Base-by-base conservation (phyloP, 176 grass and related monocot genomes). In the Juncus effusus region DNA sequence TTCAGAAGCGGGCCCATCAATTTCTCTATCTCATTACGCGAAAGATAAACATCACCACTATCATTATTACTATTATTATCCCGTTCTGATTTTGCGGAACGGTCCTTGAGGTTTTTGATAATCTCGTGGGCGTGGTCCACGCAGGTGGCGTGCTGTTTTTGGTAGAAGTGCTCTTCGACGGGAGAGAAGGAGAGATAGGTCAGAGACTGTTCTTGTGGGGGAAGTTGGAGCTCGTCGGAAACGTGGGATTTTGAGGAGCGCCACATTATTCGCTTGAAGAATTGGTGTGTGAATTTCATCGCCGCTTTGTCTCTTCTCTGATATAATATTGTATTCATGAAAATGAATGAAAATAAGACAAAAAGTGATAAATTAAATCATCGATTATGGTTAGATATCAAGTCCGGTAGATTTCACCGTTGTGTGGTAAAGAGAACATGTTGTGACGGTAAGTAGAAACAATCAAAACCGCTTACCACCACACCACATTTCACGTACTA, bases 91-190 rank as follows among this genome's bases (percentile, higher is more conserved):
- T n/a, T 74, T 82, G 4, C 44, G 9, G 44, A 47, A 47, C 44
- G 44, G 37, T 71, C 67, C 54, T 86, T 96, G 52, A 96, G 63
- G 51, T 79, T 87, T 86, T 73, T 91, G 58, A 91, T 96, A 79
- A 91, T 88, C 72, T 91, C 82, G 81, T 96, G 92, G 62, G 92
- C 92, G 70, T 84, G 84, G 79, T 76, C 84, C 72, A 96, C 78
- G 49, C 87, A 91, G 61, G 92, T 88, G 36, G 85, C 84, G 76
- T 96, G 87, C 72, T 96, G 92, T 74, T 88, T 91, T 74, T 88
- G 80, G 76, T 96, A 96, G 74, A 96, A 96, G 83, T 96, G 90
- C 70, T 96, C 92, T 81, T 96, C 92, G 62, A 96, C 87, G 65
- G 87, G 65, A 44, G 92, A 96, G 69, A 96, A 91, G 35, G 71